These are phyloP conservation scores for Sungouiozyma ichnusensis DNA, from an alignment of 805 yeast genomes.

Conservation along the genomic window DNA sequence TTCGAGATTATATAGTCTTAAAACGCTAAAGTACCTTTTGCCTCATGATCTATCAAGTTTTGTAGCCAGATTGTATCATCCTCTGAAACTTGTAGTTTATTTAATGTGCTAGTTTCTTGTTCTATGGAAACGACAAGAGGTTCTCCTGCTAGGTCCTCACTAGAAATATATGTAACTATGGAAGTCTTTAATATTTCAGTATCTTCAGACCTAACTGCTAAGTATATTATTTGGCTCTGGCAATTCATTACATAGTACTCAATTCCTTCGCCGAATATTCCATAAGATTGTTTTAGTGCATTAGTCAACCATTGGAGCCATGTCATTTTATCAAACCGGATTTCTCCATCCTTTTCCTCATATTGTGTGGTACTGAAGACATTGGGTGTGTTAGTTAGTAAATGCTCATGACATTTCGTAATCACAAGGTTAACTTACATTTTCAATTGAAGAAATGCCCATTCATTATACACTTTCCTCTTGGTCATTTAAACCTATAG, in stretches of 20 bases:
- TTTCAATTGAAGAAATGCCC: slow-evolving; percentile 18
- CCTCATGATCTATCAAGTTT: slow-evolving; percentile 13
- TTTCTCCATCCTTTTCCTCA: slow-evolving; percentile 12
- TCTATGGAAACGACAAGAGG: slow-evolving; percentile 16
- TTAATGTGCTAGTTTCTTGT: slow-evolving; percentile 16
- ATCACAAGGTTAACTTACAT: slow-evolving; percentile 13
- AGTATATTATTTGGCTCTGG: slow-evolving; percentile 16
- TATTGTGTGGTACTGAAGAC: slow-evolving; percentile 13
- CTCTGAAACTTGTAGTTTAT: slow-evolving; percentile 17
- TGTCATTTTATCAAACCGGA: slow-evolving; percentile 26
- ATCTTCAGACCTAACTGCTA: slow-evolving; percentile 26
- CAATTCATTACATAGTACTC: slow-evolving; percentile 26
- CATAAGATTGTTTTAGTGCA: slow-evolving; percentile 31
- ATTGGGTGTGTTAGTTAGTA: background rate
- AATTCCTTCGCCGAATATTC: slow-evolving; percentile 33
- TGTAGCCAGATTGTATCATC: slow-evolving; percentile 22
- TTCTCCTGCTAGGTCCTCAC: slow-evolving; percentile 19
- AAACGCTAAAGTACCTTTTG: slow-evolving; percentile 6
- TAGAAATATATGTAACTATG: slow-evolving; percentile 25
- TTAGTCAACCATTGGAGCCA: slow-evolving; percentile 31
- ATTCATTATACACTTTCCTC: slow-evolving; percentile 9
- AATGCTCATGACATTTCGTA: background rate
- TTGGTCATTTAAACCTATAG: background rate
- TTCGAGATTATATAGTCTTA: background rate
- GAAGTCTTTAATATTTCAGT: slow-evolving; percentile 23